Evolutionary conservation across 2,329 filamentous ascomycete species (phyloP), one percentile per base, ranked within the genome.

Genomic region (Helicocarpus griseus): DNA sequence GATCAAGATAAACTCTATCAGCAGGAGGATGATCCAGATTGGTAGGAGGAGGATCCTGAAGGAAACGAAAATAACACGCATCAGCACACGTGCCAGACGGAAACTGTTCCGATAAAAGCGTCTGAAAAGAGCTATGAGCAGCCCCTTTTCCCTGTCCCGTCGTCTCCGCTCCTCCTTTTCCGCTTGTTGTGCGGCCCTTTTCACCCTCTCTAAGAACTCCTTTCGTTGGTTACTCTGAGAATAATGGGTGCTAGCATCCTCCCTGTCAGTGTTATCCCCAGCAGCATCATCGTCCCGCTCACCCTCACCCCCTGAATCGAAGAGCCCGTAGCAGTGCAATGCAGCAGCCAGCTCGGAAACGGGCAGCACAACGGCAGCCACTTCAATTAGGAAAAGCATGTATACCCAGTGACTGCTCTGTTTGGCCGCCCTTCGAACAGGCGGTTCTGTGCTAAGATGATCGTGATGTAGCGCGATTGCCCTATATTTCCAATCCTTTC

Each of bases 391-490:
- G 21, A 47, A 47, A 24, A 47, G 21, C 6, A 47, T 44, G 13
- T 53, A 53, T 13, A 50, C 51, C 51, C 51, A 53, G 33, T 50
- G 51, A 22, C 51, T 53, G 33, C 51, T 53, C n/a, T 53, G 36
- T 14, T 44, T 48, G 13, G 47, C 29, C 19, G 51, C 47, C 29
- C 44, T 53, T 38, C 47, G 39, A 13, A 49, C 51, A 4, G 51
- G 51, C 6, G 51, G 47, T 35, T 53, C 45, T 6, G 40, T 33
- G 19, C 31, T 48, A 39, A 53, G 24, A 21, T 48, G 17, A 31
- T 53, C 51, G 17, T 38, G 46, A 29, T 49, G 17, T 43, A 53
- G 26, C 7, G 51, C 47, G 13, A 41, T 22, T 21, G 51, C 51
- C 24, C 45, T 53, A 14, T 39, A 26, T 41, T 48, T 53, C 51